Evolutionary conservation across 2,329 filamentous ascomycete species (phyloP).

Genomic region (Periconia macrospinosa): DNA sequence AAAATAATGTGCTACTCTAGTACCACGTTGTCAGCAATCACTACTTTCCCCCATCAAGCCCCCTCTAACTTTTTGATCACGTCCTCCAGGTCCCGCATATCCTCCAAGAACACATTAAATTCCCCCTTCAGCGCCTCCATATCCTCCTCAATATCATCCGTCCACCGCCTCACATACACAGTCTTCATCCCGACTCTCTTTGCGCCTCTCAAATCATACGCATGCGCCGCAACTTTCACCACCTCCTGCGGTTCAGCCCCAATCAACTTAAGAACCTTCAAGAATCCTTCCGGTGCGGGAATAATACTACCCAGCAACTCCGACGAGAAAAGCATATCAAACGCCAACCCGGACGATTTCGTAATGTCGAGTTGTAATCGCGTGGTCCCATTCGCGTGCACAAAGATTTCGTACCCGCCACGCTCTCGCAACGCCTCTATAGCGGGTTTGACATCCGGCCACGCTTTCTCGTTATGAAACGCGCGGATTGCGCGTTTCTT

Average conservation of each 20-base stretch:
- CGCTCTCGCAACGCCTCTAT: background rate
- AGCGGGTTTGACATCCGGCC: constrained; percentile 1
- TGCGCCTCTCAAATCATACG: constrained; percentile 55
- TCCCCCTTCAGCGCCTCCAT: background rate
- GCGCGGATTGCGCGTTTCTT: background rate
- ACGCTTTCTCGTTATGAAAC: constrained; percentile 3
- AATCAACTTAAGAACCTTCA: constrained; percentile 49
- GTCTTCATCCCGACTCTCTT: constrained; percentile 30
- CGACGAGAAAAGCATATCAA: constrained; percentile 55
- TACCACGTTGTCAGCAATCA: too few species aligned
- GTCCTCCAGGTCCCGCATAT: background rate
- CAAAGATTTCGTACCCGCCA: constrained; percentile 39
- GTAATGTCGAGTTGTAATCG: constrained; percentile 57
- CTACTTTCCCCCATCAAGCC: background rate
- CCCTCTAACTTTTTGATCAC: background rate
- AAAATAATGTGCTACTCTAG: too few species aligned
- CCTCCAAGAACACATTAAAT: constrained; percentile 1
- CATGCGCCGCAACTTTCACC: constrained; percentile 58
- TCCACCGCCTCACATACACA: constrained; percentile 7
- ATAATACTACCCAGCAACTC: constrained; percentile 51
- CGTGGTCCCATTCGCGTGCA: constrained; percentile 58
- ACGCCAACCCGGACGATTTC: constrained; percentile 49
- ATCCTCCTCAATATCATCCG: constrained; percentile 5
- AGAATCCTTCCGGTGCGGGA: constrained; percentile 51
- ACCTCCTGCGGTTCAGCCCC: constrained; percentile 49